A percentile compares a stretch with the other conserved stretches of the same genome.
phyloP scores from a whole-genome alignment of 768 basidiomycete genomes.

The Flagelloscypha sp. region DNA sequence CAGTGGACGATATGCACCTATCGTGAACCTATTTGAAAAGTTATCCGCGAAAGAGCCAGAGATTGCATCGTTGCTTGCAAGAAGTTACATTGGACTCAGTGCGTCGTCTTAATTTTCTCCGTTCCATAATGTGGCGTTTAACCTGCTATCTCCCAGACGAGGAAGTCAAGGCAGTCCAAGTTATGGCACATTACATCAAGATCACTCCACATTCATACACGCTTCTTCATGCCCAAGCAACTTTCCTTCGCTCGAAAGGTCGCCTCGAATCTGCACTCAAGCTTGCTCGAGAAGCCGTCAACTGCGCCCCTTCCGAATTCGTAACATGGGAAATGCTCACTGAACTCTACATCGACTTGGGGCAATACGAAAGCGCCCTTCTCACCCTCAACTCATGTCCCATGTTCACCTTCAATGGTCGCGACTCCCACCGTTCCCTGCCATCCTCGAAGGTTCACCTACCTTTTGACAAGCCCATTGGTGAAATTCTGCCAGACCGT shows the following conservation, averaged over 20 bases:
- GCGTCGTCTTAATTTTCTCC: slow-evolving; percentile 22
- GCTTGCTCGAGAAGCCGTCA: slow-evolving; percentile 90
- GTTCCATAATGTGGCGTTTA: neutral
- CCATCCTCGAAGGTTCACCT: slow-evolving; percentile 75
- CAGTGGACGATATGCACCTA: slow-evolving; percentile 76
- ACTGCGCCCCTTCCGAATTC: slow-evolving; percentile 97
- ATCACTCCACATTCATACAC: slow-evolving; percentile 90
- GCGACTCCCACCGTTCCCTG: slow-evolving; percentile 83
- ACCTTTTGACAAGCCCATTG: slow-evolving; percentile 78
- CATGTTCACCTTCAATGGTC: slow-evolving; percentile 99
- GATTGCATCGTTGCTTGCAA: slow-evolving; percentile 78
- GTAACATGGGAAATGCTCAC: slow-evolving; percentile 99
- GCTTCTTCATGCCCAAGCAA: slow-evolving; percentile 88
- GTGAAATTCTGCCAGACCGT: slow-evolving; percentile 84
- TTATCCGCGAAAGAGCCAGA: slow-evolving; percentile 81
- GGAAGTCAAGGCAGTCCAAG: slow-evolving; percentile 96
- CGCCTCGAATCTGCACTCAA: slow-evolving; percentile 84
- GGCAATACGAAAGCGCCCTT: slow-evolving; percentile 81
- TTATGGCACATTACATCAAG: slow-evolving; percentile 77
- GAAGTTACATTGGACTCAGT: slow-evolving; percentile 97
- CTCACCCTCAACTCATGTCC: slow-evolving; percentile 98
- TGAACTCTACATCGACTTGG: slow-evolving; percentile 86
- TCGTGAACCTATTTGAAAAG: slow-evolving; percentile 93
- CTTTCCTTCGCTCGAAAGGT: slow-evolving; percentile 84
- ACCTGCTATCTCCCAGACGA: slow-evolving; percentile 56